These are phyloP conservation scores for Blastocystis hominis DNA, from an alignment of 352 stramenopile genomes.

Conservation along the genomic window DNA sequence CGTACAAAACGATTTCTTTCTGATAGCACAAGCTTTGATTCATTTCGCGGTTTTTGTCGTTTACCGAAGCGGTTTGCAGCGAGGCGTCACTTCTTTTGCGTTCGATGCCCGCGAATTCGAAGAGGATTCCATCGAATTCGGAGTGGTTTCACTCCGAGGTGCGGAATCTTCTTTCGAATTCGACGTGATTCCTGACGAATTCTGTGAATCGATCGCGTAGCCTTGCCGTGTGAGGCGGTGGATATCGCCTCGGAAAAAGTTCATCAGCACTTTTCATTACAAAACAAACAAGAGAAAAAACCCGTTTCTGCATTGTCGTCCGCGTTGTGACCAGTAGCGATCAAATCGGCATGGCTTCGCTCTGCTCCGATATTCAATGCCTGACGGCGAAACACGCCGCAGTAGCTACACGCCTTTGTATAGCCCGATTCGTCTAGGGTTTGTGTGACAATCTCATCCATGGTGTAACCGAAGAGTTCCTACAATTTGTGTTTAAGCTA, in stretches of 20 bases:
- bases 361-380: conserved; percentile 58
- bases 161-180: too few relatives aligned
- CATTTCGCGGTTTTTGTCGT: neutral
- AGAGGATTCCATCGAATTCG: neutral
- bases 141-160: too few relatives aligned
- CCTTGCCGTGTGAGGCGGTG: conserved; percentile 36
- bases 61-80: conserved; percentile 60
- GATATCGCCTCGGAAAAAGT: conserved; percentile 59
- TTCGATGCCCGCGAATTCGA: neutral
- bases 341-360: conserved; percentile 54
- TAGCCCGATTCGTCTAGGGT: conserved; percentile 16
- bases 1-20: conserved; percentile 61
- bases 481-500: conserved; percentile 7
- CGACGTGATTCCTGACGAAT: too few relatives aligned
- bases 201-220: neutral
- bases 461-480: conserved; percentile 59
- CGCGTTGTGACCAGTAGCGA: conserved; percentile 60
- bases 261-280: conserved; percentile 56
- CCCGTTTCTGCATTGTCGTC: conserved; percentile 60
- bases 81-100: neutral
- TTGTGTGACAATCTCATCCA: conserved; percentile 57
- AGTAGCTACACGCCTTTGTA: conserved; percentile 58
- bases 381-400: conserved; percentile 59
- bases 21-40: conserved; percentile 54
- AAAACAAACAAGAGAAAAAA: neutral